Conservation (phyloP, 805 yeast genomes). For the Yamadazyma takamatsuzukensis region DNA sequence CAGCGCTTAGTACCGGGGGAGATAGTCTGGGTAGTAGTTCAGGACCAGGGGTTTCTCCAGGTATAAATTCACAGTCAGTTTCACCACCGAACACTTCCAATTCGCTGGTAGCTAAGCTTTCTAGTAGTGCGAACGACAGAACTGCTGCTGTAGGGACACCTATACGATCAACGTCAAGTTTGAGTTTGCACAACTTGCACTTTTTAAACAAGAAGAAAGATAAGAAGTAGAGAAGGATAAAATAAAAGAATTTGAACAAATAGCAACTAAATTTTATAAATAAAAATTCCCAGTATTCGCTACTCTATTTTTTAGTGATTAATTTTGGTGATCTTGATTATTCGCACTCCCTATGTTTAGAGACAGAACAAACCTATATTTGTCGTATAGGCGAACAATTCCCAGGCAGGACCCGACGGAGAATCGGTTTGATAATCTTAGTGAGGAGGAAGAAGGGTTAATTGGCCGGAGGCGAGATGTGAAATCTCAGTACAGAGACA, state of each 20-base stretch:
- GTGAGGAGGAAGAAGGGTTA: constrained; percentile 60
- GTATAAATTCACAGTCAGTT: constrained; percentile 5
- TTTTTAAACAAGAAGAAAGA: constrained; percentile 31
- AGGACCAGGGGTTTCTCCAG: too few relatives aligned
- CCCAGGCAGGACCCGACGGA: constrained; percentile 48
- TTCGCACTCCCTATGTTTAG: constrained; percentile 58
- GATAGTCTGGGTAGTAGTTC: too few relatives aligned
- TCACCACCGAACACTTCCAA: constrained; percentile 7
- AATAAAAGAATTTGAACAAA: too few relatives aligned
- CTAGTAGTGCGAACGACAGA: constrained; percentile 29
- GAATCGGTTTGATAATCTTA: constrained; percentile 33
- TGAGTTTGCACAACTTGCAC: constrained; percentile 20
- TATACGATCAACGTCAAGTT: constrained; percentile 10
- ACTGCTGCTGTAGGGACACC: constrained; percentile 18
- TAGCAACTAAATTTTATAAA: too few relatives aligned
- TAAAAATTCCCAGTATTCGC: not conserved
- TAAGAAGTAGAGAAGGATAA: too few relatives aligned
- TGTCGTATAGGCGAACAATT: constrained; percentile 85
- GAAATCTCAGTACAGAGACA: constrained; percentile 21
- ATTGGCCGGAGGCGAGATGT: constrained; percentile 32
- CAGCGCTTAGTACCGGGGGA: too few relatives aligned
- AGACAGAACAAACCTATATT: constrained; percentile 88
- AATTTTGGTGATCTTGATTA: not conserved
- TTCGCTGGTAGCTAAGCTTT: constrained; percentile 23
- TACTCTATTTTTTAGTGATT: too few relatives aligned